phyloP scores from a whole-genome alignment of 192 early-diverging fungal genomes.

The Lobosporangium transversale region DNA sequence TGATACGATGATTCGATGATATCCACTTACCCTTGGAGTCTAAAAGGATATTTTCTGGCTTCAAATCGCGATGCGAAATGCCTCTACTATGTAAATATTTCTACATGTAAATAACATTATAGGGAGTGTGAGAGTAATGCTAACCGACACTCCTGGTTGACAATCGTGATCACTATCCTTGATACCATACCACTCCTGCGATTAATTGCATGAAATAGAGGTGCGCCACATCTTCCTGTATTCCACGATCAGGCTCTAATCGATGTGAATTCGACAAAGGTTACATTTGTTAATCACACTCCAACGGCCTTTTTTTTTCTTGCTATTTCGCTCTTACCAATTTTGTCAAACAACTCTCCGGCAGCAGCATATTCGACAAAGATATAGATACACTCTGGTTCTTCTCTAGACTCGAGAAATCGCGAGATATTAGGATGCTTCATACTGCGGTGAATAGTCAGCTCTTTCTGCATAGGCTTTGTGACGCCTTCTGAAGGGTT shows the following conservation, averaged over 20 bases:
- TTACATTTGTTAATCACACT: too few relatives aligned
- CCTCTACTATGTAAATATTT: constrained; percentile 49
- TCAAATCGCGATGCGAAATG: constrained; percentile 75
- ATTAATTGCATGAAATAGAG: constrained; percentile 79
- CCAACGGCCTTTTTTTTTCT: background rate
- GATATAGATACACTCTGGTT: constrained; percentile 63
- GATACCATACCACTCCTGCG: constrained; percentile 62
- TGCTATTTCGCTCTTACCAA: constrained; percentile 53
- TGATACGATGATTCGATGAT: too few relatives aligned
- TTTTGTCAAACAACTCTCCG: constrained; percentile 79
- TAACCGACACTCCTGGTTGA: too few relatives aligned
- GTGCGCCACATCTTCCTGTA: constrained; percentile 77
- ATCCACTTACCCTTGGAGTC: constrained; percentile 39
- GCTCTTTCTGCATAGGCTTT: constrained; percentile 61
- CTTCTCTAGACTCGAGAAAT: constrained; percentile 60
- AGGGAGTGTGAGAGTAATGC: too few relatives aligned
- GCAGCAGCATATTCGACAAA: constrained; percentile 74
- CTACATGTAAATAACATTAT: too few relatives aligned
- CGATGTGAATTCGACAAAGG: background rate
- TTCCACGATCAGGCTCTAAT: constrained; percentile 71
- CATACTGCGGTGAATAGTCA: constrained; percentile 59
- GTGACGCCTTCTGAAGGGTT: constrained; percentile 24
- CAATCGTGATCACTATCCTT: background rate
- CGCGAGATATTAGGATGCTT: constrained; percentile 68
- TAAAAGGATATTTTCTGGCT: constrained; percentile 74